Base-by-base conservation (phyloP, 352 stramenopile genomes). In the Pythium vanterpoolii region DNA sequence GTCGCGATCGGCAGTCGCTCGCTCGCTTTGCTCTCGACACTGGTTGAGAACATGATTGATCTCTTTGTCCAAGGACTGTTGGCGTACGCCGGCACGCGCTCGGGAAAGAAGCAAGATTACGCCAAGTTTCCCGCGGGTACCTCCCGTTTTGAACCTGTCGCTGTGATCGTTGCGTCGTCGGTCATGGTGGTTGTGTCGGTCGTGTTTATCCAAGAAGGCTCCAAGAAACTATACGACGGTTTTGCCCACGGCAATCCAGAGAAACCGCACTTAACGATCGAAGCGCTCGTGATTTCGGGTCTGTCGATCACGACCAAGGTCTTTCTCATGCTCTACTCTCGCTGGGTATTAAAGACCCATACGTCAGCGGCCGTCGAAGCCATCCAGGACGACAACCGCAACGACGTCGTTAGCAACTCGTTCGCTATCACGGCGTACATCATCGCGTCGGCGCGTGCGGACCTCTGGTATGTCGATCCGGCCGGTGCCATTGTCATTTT, bases 111-210 rank as follows among this genome's bases (percentile, higher is more conserved):
- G 53, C 82, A 82, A 42, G 76, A 85, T 56, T 89, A 88, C 24
- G 87, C 86, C 49, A 90, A 97, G 73, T 98, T 98, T 72, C 95
- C 93, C 1, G 90, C 93, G 0, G 93, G 92, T n/a, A 90, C 89
- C 16, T 86, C 73, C 2, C 83, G 93, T 30, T 79, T 98, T 21
- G 93, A 98, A 74, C 91, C 95, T 0, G 78, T 98, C 26, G 89
- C 90, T 11, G 92, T 98, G 27, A 89, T 98, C 27, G 87, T 94
- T 8, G 96, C 90, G 23, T 85, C 90, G 5, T 93, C 83, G 46
- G 64, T 98, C 8, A 98, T 98, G 92, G 83, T 90, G 19, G 80
- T 98, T 60, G 86, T 90, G 16, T 87, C 79, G 8, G 89, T 98
- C 46, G 77, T 95, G 56, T 90, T 89, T 38, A 86, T 86, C 40